Evolutionary conservation across 306 rosid species (phyloP).

Genomic region (Corylus heterophylla): DNA sequence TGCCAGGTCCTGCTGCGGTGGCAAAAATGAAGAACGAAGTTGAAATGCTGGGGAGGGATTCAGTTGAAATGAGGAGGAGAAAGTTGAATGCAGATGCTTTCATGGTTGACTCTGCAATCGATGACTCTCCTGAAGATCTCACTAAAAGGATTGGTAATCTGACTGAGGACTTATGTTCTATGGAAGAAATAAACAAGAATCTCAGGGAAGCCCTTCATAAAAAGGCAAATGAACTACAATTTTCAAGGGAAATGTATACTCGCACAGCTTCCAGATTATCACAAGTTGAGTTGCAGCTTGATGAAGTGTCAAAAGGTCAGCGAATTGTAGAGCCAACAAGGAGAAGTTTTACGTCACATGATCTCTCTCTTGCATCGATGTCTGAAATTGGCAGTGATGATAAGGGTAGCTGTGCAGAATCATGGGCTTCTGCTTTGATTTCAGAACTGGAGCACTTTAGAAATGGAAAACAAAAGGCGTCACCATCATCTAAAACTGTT

Average conservation of each 20-base stretch:
- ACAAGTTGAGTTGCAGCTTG: slow-evolving; percentile 47
- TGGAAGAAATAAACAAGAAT: slow-evolving; percentile 77
- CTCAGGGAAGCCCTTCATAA: slow-evolving; percentile 66
- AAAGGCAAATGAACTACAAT: slow-evolving; percentile 67
- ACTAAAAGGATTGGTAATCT: slow-evolving; percentile 40
- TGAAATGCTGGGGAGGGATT: slow-evolving; percentile 69
- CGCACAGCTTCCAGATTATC: slow-evolving; percentile 60
- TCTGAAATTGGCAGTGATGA: slow-evolving; percentile 83
- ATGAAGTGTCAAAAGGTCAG: slow-evolving; percentile 50
- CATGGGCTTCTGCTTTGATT: slow-evolving; percentile 78
- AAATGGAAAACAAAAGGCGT: slow-evolving; percentile 54
- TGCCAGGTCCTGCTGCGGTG: slow-evolving; percentile 92
- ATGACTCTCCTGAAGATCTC: slow-evolving; percentile 56
- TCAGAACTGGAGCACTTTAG: slow-evolving; percentile 69
- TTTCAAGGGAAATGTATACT: slow-evolving; percentile 65
- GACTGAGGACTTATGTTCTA: slow-evolving; percentile 54
- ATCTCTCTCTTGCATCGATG: slow-evolving; percentile 53
- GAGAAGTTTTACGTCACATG: slow-evolving; percentile 42
- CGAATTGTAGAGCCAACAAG: slow-evolving; percentile 36
- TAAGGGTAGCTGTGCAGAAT: slow-evolving; percentile 75
- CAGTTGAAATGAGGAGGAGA: slow-evolving; percentile 54
- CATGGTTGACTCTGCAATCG: slow-evolving; percentile 42
- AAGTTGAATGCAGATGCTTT: slow-evolving; percentile 47
- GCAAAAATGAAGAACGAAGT: slow-evolving; percentile 86
- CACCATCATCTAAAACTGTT: slow-evolving; percentile 41